Evolutionary conservation across 2,329 filamentous ascomycete species (phyloP).

Genomic region (Fusarium torulosum): DNA sequence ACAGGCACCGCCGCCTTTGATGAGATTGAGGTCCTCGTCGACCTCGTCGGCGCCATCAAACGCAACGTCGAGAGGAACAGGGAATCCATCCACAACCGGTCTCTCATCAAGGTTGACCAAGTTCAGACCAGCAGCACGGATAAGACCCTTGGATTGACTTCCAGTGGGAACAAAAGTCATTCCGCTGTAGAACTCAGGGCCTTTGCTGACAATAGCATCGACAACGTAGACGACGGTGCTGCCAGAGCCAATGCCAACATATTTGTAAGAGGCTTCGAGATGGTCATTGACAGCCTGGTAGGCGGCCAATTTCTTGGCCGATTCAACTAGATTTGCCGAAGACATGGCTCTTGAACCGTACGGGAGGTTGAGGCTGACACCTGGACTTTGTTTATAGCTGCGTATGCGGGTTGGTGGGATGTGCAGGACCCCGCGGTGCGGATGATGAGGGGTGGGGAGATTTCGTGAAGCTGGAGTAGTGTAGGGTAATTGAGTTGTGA

Average conservation of each 20-base stretch:
- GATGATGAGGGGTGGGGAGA: constrained; percentile 35
- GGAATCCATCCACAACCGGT: constrained; percentile 59
- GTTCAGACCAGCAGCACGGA: constrained; percentile 80
- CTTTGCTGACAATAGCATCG: constrained; percentile 78
- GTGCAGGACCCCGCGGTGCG: constrained; percentile 36
- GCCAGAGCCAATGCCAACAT: constrained; percentile 84
- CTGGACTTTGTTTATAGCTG: constrained; percentile 27
- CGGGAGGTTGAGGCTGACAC: constrained; percentile 26
- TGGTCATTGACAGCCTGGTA: constrained; percentile 80
- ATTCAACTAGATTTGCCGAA: constrained; percentile 67
- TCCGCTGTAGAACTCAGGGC: constrained; percentile 63
- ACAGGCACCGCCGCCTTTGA: constrained; percentile 98
- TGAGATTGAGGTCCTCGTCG: constrained; percentile 92
- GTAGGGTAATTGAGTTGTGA: constrained; percentile 35
- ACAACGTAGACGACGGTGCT: constrained; percentile 88
- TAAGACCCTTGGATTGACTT: constrained; percentile 88
- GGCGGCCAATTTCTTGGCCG: constrained; percentile 81
- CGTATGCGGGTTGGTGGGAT: constrained; percentile 30
- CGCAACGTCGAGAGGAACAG: constrained; percentile 80
- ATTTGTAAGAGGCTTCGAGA: constrained; percentile 71
- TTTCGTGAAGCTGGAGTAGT: constrained; percentile 11
- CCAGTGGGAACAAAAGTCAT: constrained; percentile 95
- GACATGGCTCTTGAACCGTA: constrained; percentile 51
- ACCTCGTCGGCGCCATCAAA: constrained; percentile 99
- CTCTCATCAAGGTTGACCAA: constrained; percentile 84